phyloP scores from a whole-genome alignment of 2,329 filamentous ascomycete species.

The Microsporum canis region DNA sequence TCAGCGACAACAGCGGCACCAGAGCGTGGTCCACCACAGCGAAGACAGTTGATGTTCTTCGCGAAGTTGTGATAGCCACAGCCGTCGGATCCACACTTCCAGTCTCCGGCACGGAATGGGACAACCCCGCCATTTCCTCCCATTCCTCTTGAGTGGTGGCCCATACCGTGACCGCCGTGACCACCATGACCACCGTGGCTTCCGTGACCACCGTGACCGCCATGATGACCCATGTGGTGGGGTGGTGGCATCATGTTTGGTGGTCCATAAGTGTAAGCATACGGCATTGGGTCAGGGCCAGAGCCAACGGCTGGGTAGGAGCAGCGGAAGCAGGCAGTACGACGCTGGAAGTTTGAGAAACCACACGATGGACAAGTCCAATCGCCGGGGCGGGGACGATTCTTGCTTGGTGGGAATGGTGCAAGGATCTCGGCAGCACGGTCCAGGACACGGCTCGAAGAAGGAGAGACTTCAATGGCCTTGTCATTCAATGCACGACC shows the following conservation, averaged over 20 bases:
- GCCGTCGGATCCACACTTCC: slow-evolving; percentile 96
- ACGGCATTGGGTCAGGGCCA: slow-evolving; percentile 63
- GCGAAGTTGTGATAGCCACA: slow-evolving; percentile 99
- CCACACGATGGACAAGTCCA: slow-evolving; percentile 99
- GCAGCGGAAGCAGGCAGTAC: slow-evolving; percentile 96
- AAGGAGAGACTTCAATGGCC: slow-evolving; percentile 96
- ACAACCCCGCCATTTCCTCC: slow-evolving; percentile 71
- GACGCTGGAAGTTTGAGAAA: slow-evolving; percentile 98
- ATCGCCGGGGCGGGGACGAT: slow-evolving; percentile 89
- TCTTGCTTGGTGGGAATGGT: slow-evolving; percentile 96
- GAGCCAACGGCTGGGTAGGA: slow-evolving; percentile 92
- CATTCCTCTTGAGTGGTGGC: slow-evolving; percentile 50
- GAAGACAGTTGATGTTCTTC: slow-evolving; percentile 96
- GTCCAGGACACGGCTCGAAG: slow-evolving; percentile 91
- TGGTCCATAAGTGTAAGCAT: slow-evolving; percentile 48
- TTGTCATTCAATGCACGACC: slow-evolving; percentile 96
- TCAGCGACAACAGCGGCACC: slow-evolving; percentile 90
- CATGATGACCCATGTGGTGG: slow-evolving; percentile 58
- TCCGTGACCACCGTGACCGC: slow-evolving; percentile 44
- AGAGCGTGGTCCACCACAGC: slow-evolving; percentile 88
- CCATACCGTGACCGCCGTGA: slow-evolving; percentile 46
- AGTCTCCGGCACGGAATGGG: slow-evolving; percentile 95
- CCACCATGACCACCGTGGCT: slow-evolving; percentile 45
- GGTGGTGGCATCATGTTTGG: slow-evolving; percentile 70
- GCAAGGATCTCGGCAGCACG: slow-evolving; percentile 91